Evolutionary conservation across 805 yeast species (phyloP).

Genomic region (Maudiozyma bulderi): DNA sequence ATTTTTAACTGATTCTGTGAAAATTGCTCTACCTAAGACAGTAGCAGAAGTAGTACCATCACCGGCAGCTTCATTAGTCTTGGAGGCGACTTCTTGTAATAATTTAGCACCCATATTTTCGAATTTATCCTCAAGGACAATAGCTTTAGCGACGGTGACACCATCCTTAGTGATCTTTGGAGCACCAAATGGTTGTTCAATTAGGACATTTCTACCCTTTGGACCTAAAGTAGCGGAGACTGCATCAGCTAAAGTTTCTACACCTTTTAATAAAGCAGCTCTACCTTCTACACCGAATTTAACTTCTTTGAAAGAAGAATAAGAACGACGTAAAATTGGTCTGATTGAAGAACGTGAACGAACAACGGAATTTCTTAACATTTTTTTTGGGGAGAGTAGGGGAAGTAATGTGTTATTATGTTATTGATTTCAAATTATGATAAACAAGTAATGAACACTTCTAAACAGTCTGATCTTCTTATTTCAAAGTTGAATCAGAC

Average conservation of each 20-base stretch:
- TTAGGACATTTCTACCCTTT: slow-evolving; percentile 92
- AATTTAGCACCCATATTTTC: slow-evolving; percentile 95
- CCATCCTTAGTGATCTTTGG: slow-evolving; percentile 99
- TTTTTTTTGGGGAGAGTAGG: not conserved
- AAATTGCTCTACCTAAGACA: slow-evolving; percentile 88
- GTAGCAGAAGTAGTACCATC: slow-evolving; percentile 99
- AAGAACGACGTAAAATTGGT: slow-evolving; percentile 21
- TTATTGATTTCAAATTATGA: too few species aligned
- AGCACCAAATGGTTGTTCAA: slow-evolving; percentile 92
- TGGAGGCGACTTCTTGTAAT: slow-evolving; percentile 92
- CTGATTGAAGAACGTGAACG: slow-evolving; percentile 9
- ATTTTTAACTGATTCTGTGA: slow-evolving; percentile 89
- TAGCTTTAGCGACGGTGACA: slow-evolving; percentile 88
- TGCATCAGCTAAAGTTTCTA: slow-evolving; percentile 89
- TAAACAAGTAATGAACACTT: too few species aligned
- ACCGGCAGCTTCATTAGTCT: slow-evolving; percentile 96
- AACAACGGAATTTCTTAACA: slow-evolving; percentile 16
- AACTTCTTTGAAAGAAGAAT: slow-evolving; percentile 72
- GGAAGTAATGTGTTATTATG: too few species aligned
- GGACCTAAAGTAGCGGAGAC: slow-evolving; percentile 96
- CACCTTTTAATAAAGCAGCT: slow-evolving; percentile 89
- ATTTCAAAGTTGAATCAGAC: too few species aligned
- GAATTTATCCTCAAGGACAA: slow-evolving; percentile 75
- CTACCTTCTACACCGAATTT: slow-evolving; percentile 97
- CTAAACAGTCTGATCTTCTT: too few species aligned